These are phyloP conservation scores for Eucalyptus camaldulensis DNA, from an alignment of 345 rosid genomes.

Conservation along the genomic window DNA sequence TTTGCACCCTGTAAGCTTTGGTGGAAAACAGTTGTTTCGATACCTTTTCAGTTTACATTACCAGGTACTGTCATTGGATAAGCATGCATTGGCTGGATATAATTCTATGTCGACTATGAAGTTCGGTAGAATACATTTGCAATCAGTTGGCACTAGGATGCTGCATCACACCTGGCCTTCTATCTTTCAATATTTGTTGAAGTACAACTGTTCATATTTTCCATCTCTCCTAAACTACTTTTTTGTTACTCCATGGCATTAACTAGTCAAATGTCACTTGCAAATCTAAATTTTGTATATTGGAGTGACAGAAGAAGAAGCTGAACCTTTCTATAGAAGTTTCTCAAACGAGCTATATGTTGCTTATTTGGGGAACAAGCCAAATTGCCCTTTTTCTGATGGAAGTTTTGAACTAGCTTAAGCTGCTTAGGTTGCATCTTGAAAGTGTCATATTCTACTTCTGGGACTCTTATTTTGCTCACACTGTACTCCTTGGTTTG, in stretches of 20 bases:
- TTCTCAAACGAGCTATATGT: background rate
- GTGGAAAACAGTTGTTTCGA: background rate
- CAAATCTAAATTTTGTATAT: background rate
- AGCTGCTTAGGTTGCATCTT: background rate
- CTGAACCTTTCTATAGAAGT: background rate
- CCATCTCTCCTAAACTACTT: background rate
- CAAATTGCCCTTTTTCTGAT: background rate
- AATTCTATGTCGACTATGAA: background rate
- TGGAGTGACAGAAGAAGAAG: background rate
- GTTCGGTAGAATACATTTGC: background rate
- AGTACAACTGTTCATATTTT: background rate
- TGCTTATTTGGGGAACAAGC: background rate
- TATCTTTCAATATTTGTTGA: background rate
- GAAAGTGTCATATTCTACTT: no score
- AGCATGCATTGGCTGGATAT: background rate
- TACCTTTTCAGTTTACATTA: background rate
- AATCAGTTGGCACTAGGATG: background rate
- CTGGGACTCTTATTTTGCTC: background rate
- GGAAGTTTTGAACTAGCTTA: background rate
- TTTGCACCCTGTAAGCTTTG: background rate
- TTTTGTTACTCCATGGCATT: background rate
- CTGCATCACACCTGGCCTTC: background rate
- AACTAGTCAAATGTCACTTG: background rate
- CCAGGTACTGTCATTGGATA: background rate
- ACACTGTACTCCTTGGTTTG: background rate